Percentiles rank a stretch among this genome's conserved stretches.
These are phyloP conservation scores for Straminergon stramineum DNA, from an alignment of 225 moss, liverwort and hornwort genomes.

Conservation along the genomic window DNA sequence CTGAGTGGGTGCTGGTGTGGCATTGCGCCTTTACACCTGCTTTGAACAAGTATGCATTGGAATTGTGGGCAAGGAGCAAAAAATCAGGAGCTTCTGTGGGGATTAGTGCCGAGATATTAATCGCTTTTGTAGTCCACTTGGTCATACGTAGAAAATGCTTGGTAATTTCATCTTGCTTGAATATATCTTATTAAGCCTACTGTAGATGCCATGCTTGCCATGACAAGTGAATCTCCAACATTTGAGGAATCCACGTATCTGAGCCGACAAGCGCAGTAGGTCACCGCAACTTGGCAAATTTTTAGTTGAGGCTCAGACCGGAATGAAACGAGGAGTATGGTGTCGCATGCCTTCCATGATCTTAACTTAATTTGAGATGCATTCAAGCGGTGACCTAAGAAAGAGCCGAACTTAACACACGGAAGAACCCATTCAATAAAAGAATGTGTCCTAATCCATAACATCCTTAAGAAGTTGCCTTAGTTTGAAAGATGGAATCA, in stretches of 20 bases:
- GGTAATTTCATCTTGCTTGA: background rate
- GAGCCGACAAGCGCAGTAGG: background rate
- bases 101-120: background rate
- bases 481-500: background rate
- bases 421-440: background rate
- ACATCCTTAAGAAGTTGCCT: background rate
- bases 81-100: background rate
- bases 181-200: background rate
- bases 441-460: background rate
- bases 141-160: background rate
- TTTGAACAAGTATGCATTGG: background rate
- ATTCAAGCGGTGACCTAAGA: background rate
- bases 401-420: background rate
- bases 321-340: background rate
- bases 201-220: background rate
- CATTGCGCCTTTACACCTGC: background rate
- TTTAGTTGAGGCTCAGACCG: too few relatives aligned
- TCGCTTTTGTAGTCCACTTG: background rate
- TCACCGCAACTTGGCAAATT: background rate
- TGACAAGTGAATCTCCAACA: background rate
- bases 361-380: background rate
- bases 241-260: background rate
- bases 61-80: background rate
- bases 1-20: background rate
- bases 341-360: background rate